These are phyloP conservation scores for Papiliotrema flavescens DNA, from an alignment of 1,284 basidiomycete genomes.

Conservation along the genomic window DNA sequence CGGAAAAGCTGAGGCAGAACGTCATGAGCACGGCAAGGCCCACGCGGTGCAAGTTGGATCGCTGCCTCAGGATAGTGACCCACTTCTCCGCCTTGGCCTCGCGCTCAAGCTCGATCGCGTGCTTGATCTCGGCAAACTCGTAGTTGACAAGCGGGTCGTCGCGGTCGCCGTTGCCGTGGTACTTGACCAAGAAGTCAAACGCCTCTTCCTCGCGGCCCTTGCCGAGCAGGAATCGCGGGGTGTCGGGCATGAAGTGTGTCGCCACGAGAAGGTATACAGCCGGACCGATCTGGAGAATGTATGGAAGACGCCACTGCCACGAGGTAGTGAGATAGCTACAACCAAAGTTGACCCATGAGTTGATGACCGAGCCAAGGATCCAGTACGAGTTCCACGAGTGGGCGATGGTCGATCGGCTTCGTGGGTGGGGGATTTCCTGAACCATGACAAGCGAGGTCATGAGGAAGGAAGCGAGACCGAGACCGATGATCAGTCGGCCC, in stretches of 20 bases:
- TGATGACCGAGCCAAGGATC: constrained; percentile 37
- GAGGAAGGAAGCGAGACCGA: constrained; percentile 50
- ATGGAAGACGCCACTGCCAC: constrained; percentile 47
- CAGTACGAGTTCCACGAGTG: constrained; percentile 48
- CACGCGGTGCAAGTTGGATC: constrained; percentile 40
- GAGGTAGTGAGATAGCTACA: constrained; percentile 28
- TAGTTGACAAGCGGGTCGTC: constrained; percentile 65
- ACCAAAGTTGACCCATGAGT: constrained; percentile 40
- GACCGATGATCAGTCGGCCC: constrained; percentile 45
- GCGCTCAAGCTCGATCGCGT: constrained; percentile 67
- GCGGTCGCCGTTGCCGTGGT: constrained; percentile 69
- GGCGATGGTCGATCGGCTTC: constrained; percentile 36
- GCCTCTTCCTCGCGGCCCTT: constrained; percentile 60
- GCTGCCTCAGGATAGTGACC: constrained; percentile 35
- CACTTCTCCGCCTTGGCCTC: constrained; percentile 45
- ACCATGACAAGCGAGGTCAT: constrained; percentile 49
- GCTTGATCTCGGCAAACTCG: constrained; percentile 74
- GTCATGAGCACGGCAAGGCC: constrained; percentile 46
- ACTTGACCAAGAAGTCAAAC: constrained; percentile 68
- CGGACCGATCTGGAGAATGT: constrained; percentile 46
- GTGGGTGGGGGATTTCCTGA: constrained; percentile 50
- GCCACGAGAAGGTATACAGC: constrained; percentile 47
- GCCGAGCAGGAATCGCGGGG: constrained; percentile 43
- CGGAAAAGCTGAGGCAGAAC: constrained; percentile 34
- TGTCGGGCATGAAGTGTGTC: constrained; percentile 50